Base-by-base conservation (phyloP, 139 green algal genomes). In the Chlamydomonas sphaeroides region DNA sequence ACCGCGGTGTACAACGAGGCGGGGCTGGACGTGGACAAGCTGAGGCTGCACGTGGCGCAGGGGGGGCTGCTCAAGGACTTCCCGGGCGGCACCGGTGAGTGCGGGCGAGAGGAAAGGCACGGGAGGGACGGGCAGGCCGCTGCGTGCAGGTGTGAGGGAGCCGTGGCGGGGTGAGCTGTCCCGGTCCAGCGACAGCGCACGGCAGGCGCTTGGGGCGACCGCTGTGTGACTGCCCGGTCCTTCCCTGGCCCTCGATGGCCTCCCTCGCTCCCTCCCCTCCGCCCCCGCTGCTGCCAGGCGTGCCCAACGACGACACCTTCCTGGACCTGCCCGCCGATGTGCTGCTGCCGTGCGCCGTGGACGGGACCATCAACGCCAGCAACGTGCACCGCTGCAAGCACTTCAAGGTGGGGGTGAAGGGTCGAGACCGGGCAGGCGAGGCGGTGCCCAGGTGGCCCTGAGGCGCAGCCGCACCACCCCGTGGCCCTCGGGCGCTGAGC, bases 271-370 rank as follows among this genome's bases (percentile, higher is more conserved):
- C n/a, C n/a, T n/a, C n/a, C n/a, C n/a, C n/a, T n/a, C n/a, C n/a
- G n/a, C n/a, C n/a, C n/a, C 7, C 28, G 8, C 7, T 14, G 45
- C 14, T 10, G 36, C 32, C 83, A 88, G 78, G 62, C 38, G 66
- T 88, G 42, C 30, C 61, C 35, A 84, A 86, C 65, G 71, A 81
- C 71, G 73, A 85, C 53, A 56, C 65, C 15, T 86, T 90, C 66
- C 90, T 97, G 38, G 87, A 91, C 32, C 81, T 93, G n/a, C 86
- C 88, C 1, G 97, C 95, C 81, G 94, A 98, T 61, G 89, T 98
- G 59, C 87, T 96, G 14, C 89, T 96, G 33, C 93, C 93, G 18
- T 94, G 95, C 21, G 95, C 95, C 26, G 90, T 98, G 36, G 92
- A 93, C 3, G 92, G 91, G 25, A 95, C 97, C 33, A 89, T 94